These are phyloP conservation scores for Funneliformis caledonium DNA, from an alignment of 371 early-diverging fungal species.

Conservation along the genomic window DNA sequence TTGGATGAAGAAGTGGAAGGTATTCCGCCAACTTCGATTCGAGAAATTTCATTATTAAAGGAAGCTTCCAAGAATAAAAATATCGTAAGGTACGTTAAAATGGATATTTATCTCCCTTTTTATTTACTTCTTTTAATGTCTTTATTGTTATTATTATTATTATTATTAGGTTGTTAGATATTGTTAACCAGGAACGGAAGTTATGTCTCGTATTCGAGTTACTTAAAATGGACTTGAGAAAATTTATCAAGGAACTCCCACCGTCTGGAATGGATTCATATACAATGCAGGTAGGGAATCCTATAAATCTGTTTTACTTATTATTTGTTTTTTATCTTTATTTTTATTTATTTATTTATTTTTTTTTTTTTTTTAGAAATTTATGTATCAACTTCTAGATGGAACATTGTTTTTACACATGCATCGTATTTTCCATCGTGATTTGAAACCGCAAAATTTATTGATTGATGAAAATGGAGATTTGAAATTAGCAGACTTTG, in stretches of 20 bases:
- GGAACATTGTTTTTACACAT: slow-evolving; percentile 89
- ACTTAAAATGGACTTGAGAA: slow-evolving; percentile 93
- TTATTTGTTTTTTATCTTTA: not conserved
- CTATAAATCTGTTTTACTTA: no score
- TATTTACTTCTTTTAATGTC: not conserved
- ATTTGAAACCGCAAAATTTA: slow-evolving; percentile 93
- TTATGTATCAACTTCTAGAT: slow-evolving; percentile 84
- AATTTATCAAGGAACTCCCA: slow-evolving; percentile 80
- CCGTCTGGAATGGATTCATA: not conserved
- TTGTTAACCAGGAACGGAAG: slow-evolving; percentile 87
- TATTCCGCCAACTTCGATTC: slow-evolving; percentile 92
- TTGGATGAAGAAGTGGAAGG: slow-evolving; percentile 85
- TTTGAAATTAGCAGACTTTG: slow-evolving; percentile 96
- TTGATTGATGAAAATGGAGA: slow-evolving; percentile 88
- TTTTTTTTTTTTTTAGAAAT: slow-evolving; percentile 66
- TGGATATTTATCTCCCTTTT: no score
- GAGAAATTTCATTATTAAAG: slow-evolving; percentile 97
- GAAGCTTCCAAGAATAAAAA: slow-evolving; percentile 94
- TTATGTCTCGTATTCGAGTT: slow-evolving; percentile 98
- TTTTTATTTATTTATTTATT: not conserved
- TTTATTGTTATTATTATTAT: not conserved
- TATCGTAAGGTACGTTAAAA: slow-evolving; percentile 75
- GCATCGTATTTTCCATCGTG: slow-evolving; percentile 91
- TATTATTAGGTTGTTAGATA: slow-evolving; percentile 79
- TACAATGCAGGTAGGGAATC: slow-evolving; percentile 27